Base-by-base conservation (phyloP, 345 rosid genomes). In the Punica granatum region DNA sequence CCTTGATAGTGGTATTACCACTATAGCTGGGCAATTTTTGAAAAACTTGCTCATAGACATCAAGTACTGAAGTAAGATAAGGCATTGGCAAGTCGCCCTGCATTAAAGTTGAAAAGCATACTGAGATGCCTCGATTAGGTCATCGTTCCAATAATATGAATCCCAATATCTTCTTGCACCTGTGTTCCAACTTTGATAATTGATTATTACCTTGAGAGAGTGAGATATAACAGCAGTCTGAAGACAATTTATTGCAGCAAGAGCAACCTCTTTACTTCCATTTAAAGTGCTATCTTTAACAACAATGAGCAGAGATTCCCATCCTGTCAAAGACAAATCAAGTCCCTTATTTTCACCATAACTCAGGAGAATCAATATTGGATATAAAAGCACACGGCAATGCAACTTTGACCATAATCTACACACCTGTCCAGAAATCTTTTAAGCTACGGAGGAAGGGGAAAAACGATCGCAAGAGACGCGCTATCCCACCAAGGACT, bases 401-500 rank as follows among this genome's bases (percentile, higher is more conserved):
- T 7, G 56, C 19, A 58, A 39, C 37, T 28, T 42, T 7, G 8
- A 58, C 14, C 65, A 68, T 53, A 26, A 31, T 30, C 30, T 37
- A 34, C 85, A 54, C 66, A 93, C 98, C 98, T 79, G 90, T 86
- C 91, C 92, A 88, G 81, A 94, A 94, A 69, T 91, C 88, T 48
- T 73, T 80, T 63, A 94, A 78, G 81, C 79, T 83, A 74, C 78
- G 81, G 30, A 94, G 96, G 67, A 85, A 89, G 64, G 98, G 96
- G 71, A 94, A 94, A 77, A 89, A 94, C 34, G 98, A 89, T 19
- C 98, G 95, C 68, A 94, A 85, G 18, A 94, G 77, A 56, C 99
- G 97, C 48, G 97, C 88, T 76, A 91, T 84, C 75, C 99, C 98
- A 74, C 97, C 86, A 63, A 94, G 88, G 76, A 94, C 97, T 44